Evolutionary conservation across 129 eudicot species (phyloP), one percentile per base, ranked within the genome.

Genomic region (Smallanthus sonchifolius): DNA sequence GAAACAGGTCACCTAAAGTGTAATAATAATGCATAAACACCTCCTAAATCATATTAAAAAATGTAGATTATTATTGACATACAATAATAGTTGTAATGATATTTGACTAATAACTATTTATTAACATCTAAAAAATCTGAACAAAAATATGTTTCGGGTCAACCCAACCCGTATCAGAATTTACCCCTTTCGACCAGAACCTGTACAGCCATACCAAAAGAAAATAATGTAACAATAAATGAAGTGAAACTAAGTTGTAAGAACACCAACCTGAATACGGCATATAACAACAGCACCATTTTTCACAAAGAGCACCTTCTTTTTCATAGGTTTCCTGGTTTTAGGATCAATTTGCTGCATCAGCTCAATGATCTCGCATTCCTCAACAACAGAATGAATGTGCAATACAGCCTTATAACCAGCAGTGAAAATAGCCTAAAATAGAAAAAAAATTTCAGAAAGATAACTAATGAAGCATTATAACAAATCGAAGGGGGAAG

Each of bases 351-450:
- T 90, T 82, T 93, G 95, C 44, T 80, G 85, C 72, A 84, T 80
- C 84, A 93, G 79, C 76, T 93, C 98, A 63, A 93, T 81, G 83
- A 93, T 90, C 82, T 93, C 98, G 65, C 98, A 93, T 84, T 93
- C 98, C 81, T 93, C 98, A 47, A 87, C 92, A 67, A 93, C 91
- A 51, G 98, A 72, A 79, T 93, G 98, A 69, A 93, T 86, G 81
- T 93, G 98, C 92, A 93, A 75, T 69, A 93, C 89, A 59, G 98
- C 98, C 82, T 90, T 93, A 81, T 93, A 93, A 7, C 98, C 98
- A 75, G 98, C 96, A 79, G 95, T 90, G 65, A 90, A 93, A 35
- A 93, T 93, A 59, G 96, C 98, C 98, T 93, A 70, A 13, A 45
- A 77, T 28, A 71, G 42, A 30, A 44, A 28, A 3, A 66, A 4